Conservation (phyloP, 1,284 basidiomycete species). For the Leccinum pseudoinsigne region DNA sequence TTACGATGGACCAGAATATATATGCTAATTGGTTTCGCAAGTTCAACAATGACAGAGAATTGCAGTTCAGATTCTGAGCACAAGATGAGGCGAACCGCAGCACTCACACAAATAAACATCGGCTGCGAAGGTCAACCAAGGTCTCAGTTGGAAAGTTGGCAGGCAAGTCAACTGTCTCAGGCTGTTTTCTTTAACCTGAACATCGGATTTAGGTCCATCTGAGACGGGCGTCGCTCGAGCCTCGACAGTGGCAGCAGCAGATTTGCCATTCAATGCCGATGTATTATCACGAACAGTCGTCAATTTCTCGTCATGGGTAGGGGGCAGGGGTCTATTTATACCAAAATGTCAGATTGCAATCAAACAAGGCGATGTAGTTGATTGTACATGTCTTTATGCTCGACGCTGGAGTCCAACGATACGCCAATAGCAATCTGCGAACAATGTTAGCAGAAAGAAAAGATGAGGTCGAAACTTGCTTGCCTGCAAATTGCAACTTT, state of each 20-base stretch:
- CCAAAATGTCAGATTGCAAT: constrained; percentile 22
- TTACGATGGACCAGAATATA: constrained; percentile 87
- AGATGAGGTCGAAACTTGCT: not conserved
- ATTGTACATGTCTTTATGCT: constrained; percentile 32
- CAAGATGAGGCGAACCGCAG: not conserved
- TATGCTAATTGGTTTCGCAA: constrained; percentile 55
- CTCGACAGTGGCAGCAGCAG: not conserved
- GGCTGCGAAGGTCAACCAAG: constrained; percentile 42
- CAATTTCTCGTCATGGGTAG: constrained; percentile 9
- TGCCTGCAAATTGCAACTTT: constrained; percentile 53
- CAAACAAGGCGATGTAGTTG: constrained; percentile 25
- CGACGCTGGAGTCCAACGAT: constrained; percentile 25
- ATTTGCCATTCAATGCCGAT: constrained; percentile 3
- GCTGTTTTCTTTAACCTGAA: not conserved
- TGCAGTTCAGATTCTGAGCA: constrained; percentile 43
- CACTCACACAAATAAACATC: constrained; percentile 59
- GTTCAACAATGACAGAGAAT: constrained; percentile 24
- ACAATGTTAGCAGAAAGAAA: constrained; percentile 7
- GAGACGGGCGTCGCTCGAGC: not conserved
- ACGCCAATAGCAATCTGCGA: constrained; percentile 31
- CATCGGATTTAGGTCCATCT: not conserved
- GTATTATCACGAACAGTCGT: constrained; percentile 4
- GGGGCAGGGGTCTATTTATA: constrained; percentile 23
- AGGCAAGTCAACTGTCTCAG: not conserved
- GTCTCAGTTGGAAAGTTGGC: constrained; percentile 14